phyloP scores from a whole-genome alignment of 2,329 filamentous ascomycete species.

The Colletotrichum godetiae region DNA sequence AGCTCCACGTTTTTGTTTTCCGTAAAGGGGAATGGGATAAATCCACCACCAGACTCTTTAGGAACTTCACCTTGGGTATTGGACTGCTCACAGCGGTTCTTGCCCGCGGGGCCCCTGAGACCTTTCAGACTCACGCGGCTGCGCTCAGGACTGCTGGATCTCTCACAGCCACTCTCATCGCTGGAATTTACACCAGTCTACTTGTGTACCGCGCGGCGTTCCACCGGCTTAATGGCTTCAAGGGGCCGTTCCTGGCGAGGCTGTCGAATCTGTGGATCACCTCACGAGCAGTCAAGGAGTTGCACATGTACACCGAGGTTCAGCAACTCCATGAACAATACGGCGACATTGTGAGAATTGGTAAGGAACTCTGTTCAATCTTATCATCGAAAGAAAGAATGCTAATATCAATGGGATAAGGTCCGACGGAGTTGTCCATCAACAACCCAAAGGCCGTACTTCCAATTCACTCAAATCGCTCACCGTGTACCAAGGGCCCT shows the following conservation, averaged over 20 bases:
- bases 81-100: conserved; percentile 19
- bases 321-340: conserved; percentile 42
- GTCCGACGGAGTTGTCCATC: conserved; percentile 47
- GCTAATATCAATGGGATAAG: conserved; percentile 29
- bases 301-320: conserved; percentile 41
- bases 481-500: conserved; percentile 44
- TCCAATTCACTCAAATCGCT: conserved; percentile 43
- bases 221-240: conserved; percentile 42
- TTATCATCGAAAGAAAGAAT: not conserved
- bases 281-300: conserved; percentile 36
- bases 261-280: conserved; percentile 41
- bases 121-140: not conserved
- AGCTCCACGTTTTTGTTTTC: conserved; percentile 38
- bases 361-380: conserved; percentile 13
- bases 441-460: conserved; percentile 42
- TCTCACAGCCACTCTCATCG: conserved; percentile 12
- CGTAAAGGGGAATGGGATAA: conserved; percentile 43
- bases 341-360: conserved; percentile 45
- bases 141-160: conserved; percentile 9
- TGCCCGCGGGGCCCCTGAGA: not conserved
- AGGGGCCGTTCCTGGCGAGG: conserved; percentile 42
- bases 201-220: conserved; percentile 39
- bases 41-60: conserved; percentile 31
- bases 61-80: conserved; percentile 13
- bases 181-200: conserved; percentile 38